Evolutionary conservation across 2,329 filamentous ascomycete species (phyloP).

Genomic region (Apiospora arundinis): DNA sequence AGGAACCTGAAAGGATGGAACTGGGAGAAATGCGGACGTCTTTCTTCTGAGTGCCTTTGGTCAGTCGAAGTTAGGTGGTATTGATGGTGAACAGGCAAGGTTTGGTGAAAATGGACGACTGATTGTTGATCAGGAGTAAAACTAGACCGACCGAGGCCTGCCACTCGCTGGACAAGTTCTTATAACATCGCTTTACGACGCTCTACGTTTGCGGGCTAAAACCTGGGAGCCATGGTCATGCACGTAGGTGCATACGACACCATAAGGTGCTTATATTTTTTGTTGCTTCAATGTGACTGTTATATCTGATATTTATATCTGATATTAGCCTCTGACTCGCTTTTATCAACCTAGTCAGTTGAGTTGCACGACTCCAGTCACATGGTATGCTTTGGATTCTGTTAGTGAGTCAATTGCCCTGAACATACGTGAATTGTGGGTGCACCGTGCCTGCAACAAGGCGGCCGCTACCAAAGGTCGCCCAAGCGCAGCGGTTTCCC

Average conservation of each 20-base stretch:
- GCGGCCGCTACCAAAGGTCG: neutral
- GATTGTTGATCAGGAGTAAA: conserved; percentile 4
- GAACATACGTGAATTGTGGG: neutral
- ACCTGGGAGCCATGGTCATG: conserved; percentile 6
- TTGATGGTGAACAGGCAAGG: conserved; percentile 5
- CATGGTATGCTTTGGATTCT: neutral
- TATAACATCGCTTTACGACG: conserved; percentile 1
- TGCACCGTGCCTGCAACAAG: neutral
- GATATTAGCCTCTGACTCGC: neutral
- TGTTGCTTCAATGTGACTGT: conserved; percentile 7
- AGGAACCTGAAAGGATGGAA: conserved; percentile 2
- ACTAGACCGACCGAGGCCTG: conserved; percentile 5
- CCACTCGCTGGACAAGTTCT: conserved; percentile 1
- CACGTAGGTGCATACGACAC: neutral
- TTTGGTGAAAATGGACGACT: conserved; percentile 7
- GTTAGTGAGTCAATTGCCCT: neutral
- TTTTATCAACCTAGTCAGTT: neutral
- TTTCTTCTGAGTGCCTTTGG: conserved; percentile 1
- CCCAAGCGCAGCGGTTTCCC: neutral
- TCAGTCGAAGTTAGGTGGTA: conserved; percentile 4
- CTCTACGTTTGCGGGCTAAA: neutral
- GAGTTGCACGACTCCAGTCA: neutral
- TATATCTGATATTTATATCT: conserved; percentile 2
- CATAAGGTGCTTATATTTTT: neutral
- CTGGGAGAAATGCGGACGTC: neutral